Evolutionary conservation across 2,329 filamentous ascomycete genomes (phyloP), one percentile per base, ranked within the genome.

Genomic region (Neonectria neomacrospora): DNA sequence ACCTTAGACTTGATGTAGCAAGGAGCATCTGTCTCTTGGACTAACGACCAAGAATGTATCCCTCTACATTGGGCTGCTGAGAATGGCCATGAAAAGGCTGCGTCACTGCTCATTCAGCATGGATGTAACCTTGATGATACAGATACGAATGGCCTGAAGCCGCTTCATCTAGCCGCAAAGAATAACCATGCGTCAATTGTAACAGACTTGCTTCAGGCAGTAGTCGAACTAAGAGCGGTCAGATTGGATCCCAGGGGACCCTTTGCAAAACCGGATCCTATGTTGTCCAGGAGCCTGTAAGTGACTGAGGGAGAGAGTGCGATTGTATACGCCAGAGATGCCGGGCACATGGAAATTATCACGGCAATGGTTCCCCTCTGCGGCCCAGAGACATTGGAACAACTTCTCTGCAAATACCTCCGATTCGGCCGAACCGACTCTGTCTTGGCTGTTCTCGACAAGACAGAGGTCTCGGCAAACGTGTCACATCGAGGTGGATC

Each of bases 51-150:
- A 41, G 54, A 63, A 18, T 63, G 69, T 2, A 54, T 51, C 3
- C 66, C 70, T 1, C 37, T 72, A 1, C 69, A 72, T 9, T 72
- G 69, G 70, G 69, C 70, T 1, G 66, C 69, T 11, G 4, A 6
- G 4, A 72, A 72, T 32, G 70, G 70, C 0, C 70, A 72, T 18
- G 39, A n/a, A 14, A 63, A 65, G 20, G 28, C 66, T 1, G 63
- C 22, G 3, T 44, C 57, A 1, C 30, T 72, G 3, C 65, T 72
- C 5, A 30, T 72, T 2, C 26, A 60, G 7, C 2, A 62, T 16
- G 63, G 66, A 9, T 48, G 61, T 14, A 39, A 69, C n/a, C 56
- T 61, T 0, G 39, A 71, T 45, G 23, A 60, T 3, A 53, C 20
- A 16, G 69, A 70, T 11, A 51, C 23, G 10, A n/a, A 10, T 3